Evolutionary conservation across 805 yeast species (phyloP).

Genomic region (Ogataea wickerhamii): DNA sequence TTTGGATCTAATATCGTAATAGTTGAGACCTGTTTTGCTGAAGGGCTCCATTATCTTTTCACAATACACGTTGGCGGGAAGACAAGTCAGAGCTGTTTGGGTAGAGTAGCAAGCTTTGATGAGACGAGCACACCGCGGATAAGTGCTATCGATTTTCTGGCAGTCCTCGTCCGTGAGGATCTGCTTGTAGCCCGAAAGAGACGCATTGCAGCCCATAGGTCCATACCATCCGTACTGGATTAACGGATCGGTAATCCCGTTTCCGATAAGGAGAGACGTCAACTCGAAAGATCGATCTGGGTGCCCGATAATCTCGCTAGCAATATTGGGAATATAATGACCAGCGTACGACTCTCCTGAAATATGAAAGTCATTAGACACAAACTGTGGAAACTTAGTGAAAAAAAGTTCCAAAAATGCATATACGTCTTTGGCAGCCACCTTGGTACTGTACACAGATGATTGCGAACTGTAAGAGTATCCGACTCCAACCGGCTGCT

Average conservation of each 20-base stretch:
- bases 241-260: slow-evolving; percentile 85
- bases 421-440: slow-evolving; percentile 81
- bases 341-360: slow-evolving; percentile 96
- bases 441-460: slow-evolving; percentile 65
- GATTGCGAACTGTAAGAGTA: slow-evolving; percentile 48
- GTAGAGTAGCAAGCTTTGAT: slow-evolving; percentile 75
- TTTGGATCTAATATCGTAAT: slow-evolving; percentile 79
- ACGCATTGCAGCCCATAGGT: slow-evolving; percentile 84
- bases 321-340: slow-evolving; percentile 88
- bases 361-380: slow-evolving; percentile 64
- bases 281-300: slow-evolving; percentile 54
- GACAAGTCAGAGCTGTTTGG: slow-evolving; percentile 77
- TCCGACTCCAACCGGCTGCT: slow-evolving; percentile 87
- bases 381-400: slow-evolving; percentile 63
- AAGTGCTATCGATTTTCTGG: slow-evolving; percentile 57
- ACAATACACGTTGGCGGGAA: slow-evolving; percentile 90
- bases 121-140: slow-evolving; percentile 75
- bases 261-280: slow-evolving; percentile 80
- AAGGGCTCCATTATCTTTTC: slow-evolving; percentile 80
- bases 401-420: slow-evolving; percentile 78
- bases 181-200: slow-evolving; percentile 77
- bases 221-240: slow-evolving; percentile 73
- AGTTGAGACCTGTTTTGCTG: slow-evolving; percentile 82
- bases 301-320: slow-evolving; percentile 71
- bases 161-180: slow-evolving; percentile 80